These are phyloP conservation scores for Raphanus hybrid DNA, from an alignment of 441 rosid species.

Conservation along the genomic window DNA sequence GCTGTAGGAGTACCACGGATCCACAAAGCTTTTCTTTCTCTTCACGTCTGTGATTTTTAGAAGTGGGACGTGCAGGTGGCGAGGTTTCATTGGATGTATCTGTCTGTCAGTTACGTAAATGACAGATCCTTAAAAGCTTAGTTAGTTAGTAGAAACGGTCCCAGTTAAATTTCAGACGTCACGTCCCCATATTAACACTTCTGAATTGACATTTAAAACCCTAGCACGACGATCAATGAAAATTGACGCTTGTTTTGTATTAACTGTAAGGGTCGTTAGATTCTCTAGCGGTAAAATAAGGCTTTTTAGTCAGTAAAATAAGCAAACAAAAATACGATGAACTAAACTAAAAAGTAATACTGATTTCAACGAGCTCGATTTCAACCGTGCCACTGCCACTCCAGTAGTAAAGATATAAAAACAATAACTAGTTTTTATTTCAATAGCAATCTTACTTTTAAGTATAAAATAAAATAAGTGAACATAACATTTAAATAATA, in stretches of 20 bases:
- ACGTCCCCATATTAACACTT: constrained; percentile 28
- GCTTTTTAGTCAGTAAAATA: not conserved
- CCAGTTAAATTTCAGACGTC: constrained; percentile 13
- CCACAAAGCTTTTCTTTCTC: constrained; percentile 33
- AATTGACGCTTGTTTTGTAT: constrained; percentile 12
- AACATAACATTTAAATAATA: too few relatives aligned
- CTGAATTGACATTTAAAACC: constrained; percentile 16
- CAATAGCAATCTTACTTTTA: too few relatives aligned
- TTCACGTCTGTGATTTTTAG: constrained; percentile 38
- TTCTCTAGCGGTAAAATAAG: constrained; percentile 7
- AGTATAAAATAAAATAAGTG: too few relatives aligned
- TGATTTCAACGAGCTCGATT: too few relatives aligned
- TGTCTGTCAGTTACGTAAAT: constrained; percentile 41
- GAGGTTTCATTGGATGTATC: not conserved
- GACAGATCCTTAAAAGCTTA: constrained; percentile 42
- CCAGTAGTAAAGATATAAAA: too few relatives aligned
- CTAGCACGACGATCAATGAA: constrained; percentile 22
- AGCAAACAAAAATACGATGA: not conserved
- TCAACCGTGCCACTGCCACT: too few relatives aligned
- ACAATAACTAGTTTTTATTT: too few relatives aligned
- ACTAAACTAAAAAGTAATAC: too few relatives aligned
- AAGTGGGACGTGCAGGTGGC: constrained; percentile 32
- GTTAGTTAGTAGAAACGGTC: constrained; percentile 29
- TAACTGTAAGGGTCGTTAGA: constrained; percentile 28
- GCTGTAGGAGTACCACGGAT: constrained; percentile 45